phyloP scores from a whole-genome alignment of 2,329 filamentous ascomycete genomes.

The Xylaria digitata region DNA sequence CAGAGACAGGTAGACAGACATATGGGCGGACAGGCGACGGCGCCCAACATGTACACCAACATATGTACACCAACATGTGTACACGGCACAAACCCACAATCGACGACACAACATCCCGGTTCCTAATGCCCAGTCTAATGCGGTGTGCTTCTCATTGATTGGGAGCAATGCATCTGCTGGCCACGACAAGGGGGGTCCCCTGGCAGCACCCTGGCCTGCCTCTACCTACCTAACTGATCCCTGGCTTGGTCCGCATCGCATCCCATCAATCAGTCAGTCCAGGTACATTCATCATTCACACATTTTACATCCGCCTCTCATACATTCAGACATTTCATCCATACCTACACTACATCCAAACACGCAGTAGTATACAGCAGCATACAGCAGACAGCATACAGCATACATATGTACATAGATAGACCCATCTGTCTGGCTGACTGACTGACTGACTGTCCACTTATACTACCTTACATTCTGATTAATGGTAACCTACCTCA shows the following conservation, averaged over 20 bases:
- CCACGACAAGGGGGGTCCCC: conserved; percentile 34
- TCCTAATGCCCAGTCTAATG: conserved; percentile 21
- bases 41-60: conserved; percentile 30
- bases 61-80: conserved; percentile 15
- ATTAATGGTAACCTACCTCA: no score
- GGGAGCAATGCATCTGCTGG: conserved; percentile 36
- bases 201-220: not conserved
- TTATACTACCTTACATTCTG: not conserved
- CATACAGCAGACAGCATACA: not conserved
- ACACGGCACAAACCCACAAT: conserved; percentile 22
- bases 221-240: not conserved
- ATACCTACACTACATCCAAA: no score
- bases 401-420: conserved; percentile 13
- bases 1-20: no score
- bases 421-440: not conserved
- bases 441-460: not conserved
- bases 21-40: not conserved
- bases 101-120: conserved; percentile 19
- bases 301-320: no score
- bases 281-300: not conserved
- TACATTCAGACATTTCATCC: no score
- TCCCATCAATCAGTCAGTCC: not conserved
- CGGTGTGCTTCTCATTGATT: conserved; percentile 32
- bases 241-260: not conserved
- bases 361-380: not conserved